Conservation (phyloP, 2,329 filamentous ascomycete genomes). For the Arachnomyces sp. region DNA sequence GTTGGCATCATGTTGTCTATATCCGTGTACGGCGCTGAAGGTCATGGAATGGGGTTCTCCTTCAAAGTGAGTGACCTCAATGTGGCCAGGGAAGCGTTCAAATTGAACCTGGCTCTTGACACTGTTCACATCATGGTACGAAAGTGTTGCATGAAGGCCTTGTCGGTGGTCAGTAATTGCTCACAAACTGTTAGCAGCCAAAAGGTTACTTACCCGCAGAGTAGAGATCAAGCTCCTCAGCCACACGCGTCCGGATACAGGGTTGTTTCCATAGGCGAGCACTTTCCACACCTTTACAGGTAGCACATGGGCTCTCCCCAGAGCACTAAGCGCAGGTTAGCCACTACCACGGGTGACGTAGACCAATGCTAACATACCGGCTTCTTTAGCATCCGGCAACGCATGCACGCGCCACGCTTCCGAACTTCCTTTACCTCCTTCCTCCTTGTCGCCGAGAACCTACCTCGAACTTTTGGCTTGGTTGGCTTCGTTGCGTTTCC, state of each 20-base stretch:
- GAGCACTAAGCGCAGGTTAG: slow-evolving; percentile 38
- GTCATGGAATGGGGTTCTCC: slow-evolving; percentile 41
- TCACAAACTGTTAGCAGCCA: slow-evolving; percentile 1
- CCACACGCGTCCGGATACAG: slow-evolving; percentile 50
- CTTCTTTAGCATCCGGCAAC: slow-evolving; percentile 58
- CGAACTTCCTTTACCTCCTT: slow-evolving; percentile 53
- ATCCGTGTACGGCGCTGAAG: slow-evolving; percentile 35
- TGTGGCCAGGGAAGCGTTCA: slow-evolving; percentile 41
- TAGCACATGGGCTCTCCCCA: slow-evolving; percentile 51
- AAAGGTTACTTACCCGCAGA: slow-evolving; percentile 36
- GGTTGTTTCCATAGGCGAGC: slow-evolving; percentile 54
- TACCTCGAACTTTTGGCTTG: slow-evolving; percentile 43
- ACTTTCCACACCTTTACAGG: slow-evolving; percentile 51
- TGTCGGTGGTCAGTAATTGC: slow-evolving; percentile 14
- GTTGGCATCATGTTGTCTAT: slow-evolving; percentile 28
- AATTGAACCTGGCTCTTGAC: slow-evolving; percentile 42
- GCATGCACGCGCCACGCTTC: slow-evolving; percentile 53
- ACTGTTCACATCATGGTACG: slow-evolving; percentile 43
- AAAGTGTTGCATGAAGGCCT: slow-evolving; percentile 44
- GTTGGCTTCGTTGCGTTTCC: slow-evolving; percentile 33
- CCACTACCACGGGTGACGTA: background rate
- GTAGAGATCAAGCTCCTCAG: slow-evolving; percentile 51
- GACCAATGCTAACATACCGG: slow-evolving; percentile 28
- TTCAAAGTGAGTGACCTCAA: slow-evolving; percentile 50
- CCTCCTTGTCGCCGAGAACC: slow-evolving; percentile 49